phyloP scores from a whole-genome alignment of 2,329 filamentous ascomycete genomes.

The Ophiostoma novo-ulmi region DNA sequence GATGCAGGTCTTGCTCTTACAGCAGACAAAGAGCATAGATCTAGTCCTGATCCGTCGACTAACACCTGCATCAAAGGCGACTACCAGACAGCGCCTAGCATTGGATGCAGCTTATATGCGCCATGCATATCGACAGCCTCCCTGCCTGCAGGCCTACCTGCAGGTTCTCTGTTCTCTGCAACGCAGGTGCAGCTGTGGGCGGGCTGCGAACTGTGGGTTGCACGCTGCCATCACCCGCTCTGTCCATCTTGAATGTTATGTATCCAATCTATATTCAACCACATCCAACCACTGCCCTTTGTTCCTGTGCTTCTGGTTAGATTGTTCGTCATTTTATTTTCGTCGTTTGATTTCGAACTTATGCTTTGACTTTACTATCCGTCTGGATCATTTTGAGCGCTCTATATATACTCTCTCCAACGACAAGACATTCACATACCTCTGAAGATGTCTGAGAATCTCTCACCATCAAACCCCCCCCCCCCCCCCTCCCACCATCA shows the following conservation, averaged over 20 bases:
- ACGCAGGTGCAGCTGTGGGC: neutral
- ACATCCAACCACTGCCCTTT: neutral
- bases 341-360: neutral
- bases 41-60: slow-evolving; percentile 16
- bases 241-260: neutral
- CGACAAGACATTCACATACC: neutral
- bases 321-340: neutral
- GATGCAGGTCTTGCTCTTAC: slow-evolving; percentile 12
- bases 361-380: neutral
- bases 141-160: slow-evolving; percentile 4
- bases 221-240: slow-evolving; percentile 12
- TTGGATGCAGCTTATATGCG: neutral
- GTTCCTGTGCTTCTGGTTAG: neutral
- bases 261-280: neutral
- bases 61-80: neutral
- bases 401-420: neutral
- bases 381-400: neutral
- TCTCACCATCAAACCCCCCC: neutral
- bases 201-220: neutral
- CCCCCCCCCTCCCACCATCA: neutral
- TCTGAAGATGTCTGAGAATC: neutral
- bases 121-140: slow-evolving; percentile 2
- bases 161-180: slow-evolving; percentile 10
- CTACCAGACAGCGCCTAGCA: neutral
- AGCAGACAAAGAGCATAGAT: neutral